These are phyloP conservation scores for Backusella australiensis DNA, from an alignment of 192 early-diverging fungal genomes.

Conservation along the genomic window DNA sequence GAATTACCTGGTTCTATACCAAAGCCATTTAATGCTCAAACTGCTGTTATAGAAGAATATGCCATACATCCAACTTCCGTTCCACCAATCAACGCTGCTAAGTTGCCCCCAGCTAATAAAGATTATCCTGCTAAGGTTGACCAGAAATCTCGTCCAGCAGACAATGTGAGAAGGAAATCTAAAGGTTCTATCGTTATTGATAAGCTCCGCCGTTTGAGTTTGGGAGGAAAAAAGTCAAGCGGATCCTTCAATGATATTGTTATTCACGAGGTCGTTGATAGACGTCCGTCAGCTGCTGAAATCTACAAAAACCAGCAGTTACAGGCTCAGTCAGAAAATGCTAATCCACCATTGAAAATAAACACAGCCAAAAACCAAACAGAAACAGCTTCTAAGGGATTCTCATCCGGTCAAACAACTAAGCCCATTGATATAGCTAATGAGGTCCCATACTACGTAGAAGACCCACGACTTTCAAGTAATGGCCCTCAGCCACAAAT, in stretches of 20 bases:
- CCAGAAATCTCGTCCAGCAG: background rate
- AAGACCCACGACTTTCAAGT: constrained; percentile 1
- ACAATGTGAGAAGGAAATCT: background rate
- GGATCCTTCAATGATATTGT: background rate
- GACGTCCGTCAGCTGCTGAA: constrained; percentile 1
- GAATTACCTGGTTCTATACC: background rate
- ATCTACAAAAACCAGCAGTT: constrained; percentile 3
- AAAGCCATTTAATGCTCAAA: background rate
- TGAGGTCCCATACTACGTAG: background rate
- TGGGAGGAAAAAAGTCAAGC: background rate
- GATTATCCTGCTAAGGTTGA: background rate
- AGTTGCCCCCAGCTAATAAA: background rate
- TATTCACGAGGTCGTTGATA: background rate
- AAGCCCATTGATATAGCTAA: background rate
- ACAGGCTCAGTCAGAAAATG: background rate
- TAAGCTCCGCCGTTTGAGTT: background rate
- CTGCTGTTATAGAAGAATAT: background rate
- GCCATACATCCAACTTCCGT: background rate
- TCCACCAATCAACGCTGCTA: background rate
- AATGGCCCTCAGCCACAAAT: background rate
- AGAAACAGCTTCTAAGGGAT: background rate
- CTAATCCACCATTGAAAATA: background rate
- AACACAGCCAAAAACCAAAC: background rate
- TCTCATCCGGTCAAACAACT: background rate
- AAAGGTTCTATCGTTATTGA: background rate